Evolutionary conservation across 805 yeast genomes (phyloP), one percentile per base, ranked within the genome.

Genomic region (Spathaspora sp.): DNA sequence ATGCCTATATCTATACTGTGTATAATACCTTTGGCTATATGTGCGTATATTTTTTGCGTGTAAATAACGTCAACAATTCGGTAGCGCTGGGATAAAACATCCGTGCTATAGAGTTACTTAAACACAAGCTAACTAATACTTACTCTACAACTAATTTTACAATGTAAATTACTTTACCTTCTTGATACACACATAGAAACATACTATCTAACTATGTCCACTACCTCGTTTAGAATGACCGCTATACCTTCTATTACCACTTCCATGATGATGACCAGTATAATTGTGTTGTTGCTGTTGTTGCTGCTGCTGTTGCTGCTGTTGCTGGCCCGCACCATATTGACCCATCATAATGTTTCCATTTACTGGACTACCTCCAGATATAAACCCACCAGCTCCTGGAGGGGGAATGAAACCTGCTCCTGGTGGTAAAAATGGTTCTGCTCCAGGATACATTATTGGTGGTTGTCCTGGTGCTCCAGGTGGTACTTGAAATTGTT

Each of bases 381-480:
- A 63, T 1, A 54, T 57, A 55, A 58, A 64, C 16, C 60, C 58
- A 5, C 60, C 40, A 9, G 45, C 45, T n/a, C 61, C 63, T 38
- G 68, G 68, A 2, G 75, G 71, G 14, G 68, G 63, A 54, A 69
- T 61, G 52, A 66, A 72, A 5, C 70, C 72, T 23, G 26, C 26
- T 6, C 67, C 72, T 2, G 74, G 72, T 2, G 72, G 71, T 43
- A 68, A 47, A 50, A 63, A 67, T 47, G 65, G 69, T 16, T 69
- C 73, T 5, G 59, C 66, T 11, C 67, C 67, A 5, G 67, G 67
- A 54, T 66, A 70, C 63, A 70, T 64, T 9, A 70, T 56, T 8
- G 66, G 74, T 10, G 70, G 70, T 46, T 66, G 70, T 3, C 69
- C 70, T 14, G 68, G 69, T 2, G 73, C 68, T 20, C 64, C 57